phyloP scores from a whole-genome alignment of 495 filamentous ascomycete species.

The Jackrogersella minutella region DNA sequence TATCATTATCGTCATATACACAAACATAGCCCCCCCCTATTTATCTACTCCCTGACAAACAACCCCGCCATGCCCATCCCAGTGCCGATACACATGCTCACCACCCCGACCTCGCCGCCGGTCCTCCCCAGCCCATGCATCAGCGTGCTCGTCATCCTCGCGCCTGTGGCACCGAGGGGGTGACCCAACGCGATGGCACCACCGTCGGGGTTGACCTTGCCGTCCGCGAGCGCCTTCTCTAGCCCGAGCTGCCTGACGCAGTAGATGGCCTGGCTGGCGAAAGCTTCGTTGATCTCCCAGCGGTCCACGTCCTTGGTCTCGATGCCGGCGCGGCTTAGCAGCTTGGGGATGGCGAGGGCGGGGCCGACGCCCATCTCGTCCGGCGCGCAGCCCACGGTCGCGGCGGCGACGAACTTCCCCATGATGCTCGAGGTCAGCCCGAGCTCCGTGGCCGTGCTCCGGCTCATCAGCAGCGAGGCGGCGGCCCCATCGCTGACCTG shows the following conservation, averaged over 20 bases:
- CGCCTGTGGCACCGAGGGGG: slow-evolving; percentile 90
- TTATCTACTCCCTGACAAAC: slow-evolving; percentile 80
- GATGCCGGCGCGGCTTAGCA: slow-evolving; percentile 72
- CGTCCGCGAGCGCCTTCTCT: slow-evolving; percentile 63
- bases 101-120: slow-evolving; percentile 71
- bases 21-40: background rate
- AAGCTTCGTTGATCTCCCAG: slow-evolving; percentile 99
- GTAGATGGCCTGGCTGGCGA: slow-evolving; percentile 87
- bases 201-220: slow-evolving; percentile 86
- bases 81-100: slow-evolving; percentile 90
- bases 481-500: slow-evolving; percentile 91
- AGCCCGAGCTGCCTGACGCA: slow-evolving; percentile 77
- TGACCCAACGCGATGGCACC: slow-evolving; percentile 94
- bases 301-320: slow-evolving; percentile 73
- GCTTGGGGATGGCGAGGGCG: slow-evolving; percentile 82
- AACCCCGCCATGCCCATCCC: slow-evolving; percentile 92
- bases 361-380: slow-evolving; percentile 96
- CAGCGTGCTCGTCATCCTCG: slow-evolving; percentile 79
- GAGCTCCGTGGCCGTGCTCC: slow-evolving; percentile 79
- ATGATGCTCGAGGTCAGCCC: slow-evolving; percentile 74
- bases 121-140: slow-evolving; percentile 68
- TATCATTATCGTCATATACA: slow-evolving; percentile 7
- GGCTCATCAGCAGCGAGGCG: slow-evolving; percentile 80
- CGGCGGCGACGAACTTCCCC: slow-evolving; percentile 78
- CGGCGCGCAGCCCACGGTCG: slow-evolving; percentile 77